A percentile compares a stretch with the other conserved stretches of the same genome.
Conservation (phyloP, 495 filamentous ascomycete species). For the Daldinia concentrica region DNA sequence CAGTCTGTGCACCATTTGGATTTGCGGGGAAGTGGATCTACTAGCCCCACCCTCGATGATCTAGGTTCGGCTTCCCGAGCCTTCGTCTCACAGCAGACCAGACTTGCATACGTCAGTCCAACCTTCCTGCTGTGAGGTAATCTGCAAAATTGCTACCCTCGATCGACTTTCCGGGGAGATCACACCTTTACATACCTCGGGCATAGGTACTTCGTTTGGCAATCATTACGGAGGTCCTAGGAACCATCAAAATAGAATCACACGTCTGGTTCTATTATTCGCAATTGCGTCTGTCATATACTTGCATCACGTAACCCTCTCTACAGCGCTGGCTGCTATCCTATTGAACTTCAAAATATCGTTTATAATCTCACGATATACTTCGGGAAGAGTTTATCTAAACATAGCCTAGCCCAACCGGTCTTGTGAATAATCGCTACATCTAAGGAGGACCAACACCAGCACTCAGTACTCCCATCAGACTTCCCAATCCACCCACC, state of each 20-base stretch:
- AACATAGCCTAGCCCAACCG: too few species aligned
- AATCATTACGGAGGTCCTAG: too few species aligned
- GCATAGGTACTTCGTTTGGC: too few species aligned
- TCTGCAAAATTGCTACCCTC: slow-evolving; percentile 26
- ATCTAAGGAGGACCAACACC: not conserved
- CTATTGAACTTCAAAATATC: not conserved
- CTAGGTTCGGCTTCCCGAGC: slow-evolving; percentile 2
- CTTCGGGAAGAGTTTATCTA: too few species aligned
- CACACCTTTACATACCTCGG: not conserved
- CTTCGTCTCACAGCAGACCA: slow-evolving; percentile 19
- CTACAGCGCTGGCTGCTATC: not conserved
- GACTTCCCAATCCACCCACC: not conserved
- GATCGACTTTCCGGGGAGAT: slow-evolving; percentile 13
- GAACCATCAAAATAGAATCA: too few species aligned
- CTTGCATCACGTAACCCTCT: not conserved
- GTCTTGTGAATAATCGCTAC: too few species aligned
- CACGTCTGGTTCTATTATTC: too few species aligned
- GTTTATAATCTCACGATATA: too few species aligned
- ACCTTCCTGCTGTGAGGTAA: slow-evolving; percentile 26
- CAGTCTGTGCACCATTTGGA: not conserved
- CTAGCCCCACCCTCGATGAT: slow-evolving; percentile 6
- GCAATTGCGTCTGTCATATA: not conserved
- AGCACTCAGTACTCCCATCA: not conserved
- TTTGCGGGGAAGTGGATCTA: slow-evolving; percentile 42
- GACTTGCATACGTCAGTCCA: slow-evolving; percentile 35